Evolutionary conservation across 148 eudicot species (phyloP).

Genomic region (Rhododendron vialii): DNA sequence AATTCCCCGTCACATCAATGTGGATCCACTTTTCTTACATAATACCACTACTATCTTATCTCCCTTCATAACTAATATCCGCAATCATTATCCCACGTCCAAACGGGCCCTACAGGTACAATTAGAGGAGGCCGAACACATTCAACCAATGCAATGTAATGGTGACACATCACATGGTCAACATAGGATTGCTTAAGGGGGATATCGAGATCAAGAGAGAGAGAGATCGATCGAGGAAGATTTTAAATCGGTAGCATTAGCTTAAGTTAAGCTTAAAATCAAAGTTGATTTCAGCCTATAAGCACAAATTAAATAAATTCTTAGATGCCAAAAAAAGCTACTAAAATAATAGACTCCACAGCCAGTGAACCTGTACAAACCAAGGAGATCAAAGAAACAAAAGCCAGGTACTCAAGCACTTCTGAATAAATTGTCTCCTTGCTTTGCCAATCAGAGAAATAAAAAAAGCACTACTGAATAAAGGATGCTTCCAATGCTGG

Average conservation of each 20-base stretch:
- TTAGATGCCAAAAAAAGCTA: not conserved
- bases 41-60: no score
- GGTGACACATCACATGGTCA: no score
- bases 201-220: no score
- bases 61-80: no score
- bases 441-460: not conserved
- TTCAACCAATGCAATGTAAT: no score
- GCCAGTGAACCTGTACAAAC: not conserved
- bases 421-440: not conserved
- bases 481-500: not conserved
- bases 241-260: not conserved
- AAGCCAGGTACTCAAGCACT: not conserved
- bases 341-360: not conserved
- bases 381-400: not conserved
- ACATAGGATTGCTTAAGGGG: no score
- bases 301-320: not conserved
- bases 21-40: no score
- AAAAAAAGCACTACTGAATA: not conserved
- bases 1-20: no score
- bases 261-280: not conserved
- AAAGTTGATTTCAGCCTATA: not conserved
- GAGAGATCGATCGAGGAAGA: no score
- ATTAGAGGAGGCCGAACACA: no score
- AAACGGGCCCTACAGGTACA: no score
- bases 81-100: no score